Evolutionary conservation across 495 filamentous ascomycete genomes (phyloP), one percentile per base, ranked within the genome.

Genomic region (Aspergillus incahuasiensis): DNA sequence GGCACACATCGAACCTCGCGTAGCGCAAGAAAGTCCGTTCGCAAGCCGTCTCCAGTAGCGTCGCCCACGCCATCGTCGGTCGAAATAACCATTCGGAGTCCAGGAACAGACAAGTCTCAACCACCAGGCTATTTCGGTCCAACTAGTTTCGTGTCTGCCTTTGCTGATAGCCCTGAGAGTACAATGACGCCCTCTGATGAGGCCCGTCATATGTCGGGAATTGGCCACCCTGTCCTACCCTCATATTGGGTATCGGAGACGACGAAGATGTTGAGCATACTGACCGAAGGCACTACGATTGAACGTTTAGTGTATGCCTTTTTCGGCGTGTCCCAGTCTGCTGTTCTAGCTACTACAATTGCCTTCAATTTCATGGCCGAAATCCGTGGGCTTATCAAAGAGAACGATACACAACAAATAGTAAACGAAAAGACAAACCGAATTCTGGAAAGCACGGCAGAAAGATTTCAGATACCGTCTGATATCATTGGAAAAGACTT

Each of bases 101-200:
- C 50, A 42, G 18, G 19, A 39, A 35, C 22, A n/a, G 39, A 50
- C 30, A 34, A 55, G 15, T 40, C 67, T 2, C 51, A 68, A 3
- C 52, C 63, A 7, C 47, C 67, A 16, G 67, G 69, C 2, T 69
- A 72, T 43, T 54, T 70, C 32, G 69, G 69, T 19, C 67, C 69
- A 5, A 72, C 62, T 4, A 72, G 69, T 38, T 67, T 66, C 51
- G 63, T 70, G 5, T 60, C 63, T 11, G 52, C 59, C 0, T 54
- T 72, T 30, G 50, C 51, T 5, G 61, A 61, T 1, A 63, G 61
- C 54, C 49, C 58, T 15, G 62, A 63, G 15, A 30, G 16, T 19
- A 15, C n/a, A 16, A 8, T 5, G 11, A 20, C 46, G 18, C 16
- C 57, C 55, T 16, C 53, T 50, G 22, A 24, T 3, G 22, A 38